phyloP scores from a whole-genome alignment of 139 green algal species.

The Picochlorum sp. region DNA sequence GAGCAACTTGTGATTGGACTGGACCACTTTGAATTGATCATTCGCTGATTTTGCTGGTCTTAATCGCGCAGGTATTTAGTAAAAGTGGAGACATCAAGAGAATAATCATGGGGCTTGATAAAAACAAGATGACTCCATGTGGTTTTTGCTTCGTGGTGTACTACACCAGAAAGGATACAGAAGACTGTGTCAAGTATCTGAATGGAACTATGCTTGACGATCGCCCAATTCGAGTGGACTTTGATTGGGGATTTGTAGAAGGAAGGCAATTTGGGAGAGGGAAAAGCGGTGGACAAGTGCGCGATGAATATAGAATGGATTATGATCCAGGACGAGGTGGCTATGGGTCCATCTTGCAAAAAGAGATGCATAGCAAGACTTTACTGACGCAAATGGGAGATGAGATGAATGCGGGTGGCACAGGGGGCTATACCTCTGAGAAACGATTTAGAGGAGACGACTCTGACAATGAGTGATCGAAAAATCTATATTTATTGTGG shows the following conservation, averaged over 20 bases:
- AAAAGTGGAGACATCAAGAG: constrained; percentile 69
- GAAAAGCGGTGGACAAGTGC: constrained; percentile 80
- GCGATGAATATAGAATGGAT: constrained; percentile 92
- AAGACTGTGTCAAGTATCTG: constrained; percentile 76
- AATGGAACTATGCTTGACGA: constrained; percentile 92
- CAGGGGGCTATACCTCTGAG: constrained; percentile 9
- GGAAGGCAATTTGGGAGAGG: constrained; percentile 90
- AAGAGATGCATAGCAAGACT: constrained; percentile 17
- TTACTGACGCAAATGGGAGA: constrained; percentile 3
- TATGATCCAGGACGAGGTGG: constrained; percentile 83
- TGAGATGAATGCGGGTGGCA: constrained; percentile 15
- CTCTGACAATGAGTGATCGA: constrained; percentile 11
- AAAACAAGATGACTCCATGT: constrained; percentile 81
- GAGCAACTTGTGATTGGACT: no score
- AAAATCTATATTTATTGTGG: no score
- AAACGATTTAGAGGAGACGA: constrained; percentile 6
- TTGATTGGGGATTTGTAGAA: constrained; percentile 97
- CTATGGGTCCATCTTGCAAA: constrained; percentile 40
- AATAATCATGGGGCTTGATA: constrained; percentile 96
- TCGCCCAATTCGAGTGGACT: constrained; percentile 83
- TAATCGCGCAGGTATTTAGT: no score
- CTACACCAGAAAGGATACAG: constrained; percentile 62
- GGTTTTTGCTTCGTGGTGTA: constrained; percentile 97
- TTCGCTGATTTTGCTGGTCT: constrained; percentile 17
- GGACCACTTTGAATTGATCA: neutral